A percentile compares a stretch with the other conserved stretches of the same genome.
These are phyloP conservation scores for Pseudonitzschia delicatissima DNA, from an alignment of 108 stramenopile species.

Conservation along the genomic window DNA sequence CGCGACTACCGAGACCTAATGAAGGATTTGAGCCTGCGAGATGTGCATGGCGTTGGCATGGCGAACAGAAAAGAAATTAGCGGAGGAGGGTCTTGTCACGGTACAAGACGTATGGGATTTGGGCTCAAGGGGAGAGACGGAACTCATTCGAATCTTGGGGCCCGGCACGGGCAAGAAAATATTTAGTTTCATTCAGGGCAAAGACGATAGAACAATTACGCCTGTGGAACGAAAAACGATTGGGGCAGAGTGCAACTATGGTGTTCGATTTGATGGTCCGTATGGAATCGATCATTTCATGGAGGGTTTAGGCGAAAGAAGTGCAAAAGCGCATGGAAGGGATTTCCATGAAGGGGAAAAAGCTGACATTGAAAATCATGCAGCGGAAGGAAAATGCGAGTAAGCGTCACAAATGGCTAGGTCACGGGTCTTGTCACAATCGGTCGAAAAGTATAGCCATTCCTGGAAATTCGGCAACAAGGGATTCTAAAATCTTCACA, in stretches of 20 bases:
- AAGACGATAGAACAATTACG: slow-evolving; percentile 80
- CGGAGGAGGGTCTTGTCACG: slow-evolving; percentile 41
- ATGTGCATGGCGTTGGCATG: slow-evolving; percentile 89
- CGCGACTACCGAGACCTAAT: slow-evolving; percentile 57
- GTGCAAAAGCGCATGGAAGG: slow-evolving; percentile 70
- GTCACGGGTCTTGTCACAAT: slow-evolving; percentile 85
- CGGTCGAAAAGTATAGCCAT: slow-evolving; percentile 59
- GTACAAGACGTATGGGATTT: slow-evolving; percentile 87
- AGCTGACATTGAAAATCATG: slow-evolving; percentile 87
- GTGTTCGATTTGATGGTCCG: slow-evolving; percentile 85
- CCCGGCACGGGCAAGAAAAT: slow-evolving; percentile 67
- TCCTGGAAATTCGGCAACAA: slow-evolving; percentile 33
- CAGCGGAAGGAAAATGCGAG: slow-evolving; percentile 70
- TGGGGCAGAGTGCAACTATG: slow-evolving; percentile 95
- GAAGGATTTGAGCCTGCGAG: slow-evolving; percentile 59
- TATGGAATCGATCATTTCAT: slow-evolving; percentile 83
- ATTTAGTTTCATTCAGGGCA: slow-evolving; percentile 66
- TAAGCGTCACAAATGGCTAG: slow-evolving; percentile 68
- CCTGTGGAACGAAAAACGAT: slow-evolving; percentile 81
- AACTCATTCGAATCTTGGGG: slow-evolving; percentile 67
- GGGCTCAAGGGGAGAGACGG: slow-evolving; percentile 45
- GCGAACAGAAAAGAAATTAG: slow-evolving; percentile 62
- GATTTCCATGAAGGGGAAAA: slow-evolving; percentile 57
- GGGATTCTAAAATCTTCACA: slow-evolving; percentile 51
- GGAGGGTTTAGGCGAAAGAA: slow-evolving; percentile 73